phyloP scores from a whole-genome alignment of 2,329 filamentous ascomycete species.

The Xylaria sp. region DNA sequence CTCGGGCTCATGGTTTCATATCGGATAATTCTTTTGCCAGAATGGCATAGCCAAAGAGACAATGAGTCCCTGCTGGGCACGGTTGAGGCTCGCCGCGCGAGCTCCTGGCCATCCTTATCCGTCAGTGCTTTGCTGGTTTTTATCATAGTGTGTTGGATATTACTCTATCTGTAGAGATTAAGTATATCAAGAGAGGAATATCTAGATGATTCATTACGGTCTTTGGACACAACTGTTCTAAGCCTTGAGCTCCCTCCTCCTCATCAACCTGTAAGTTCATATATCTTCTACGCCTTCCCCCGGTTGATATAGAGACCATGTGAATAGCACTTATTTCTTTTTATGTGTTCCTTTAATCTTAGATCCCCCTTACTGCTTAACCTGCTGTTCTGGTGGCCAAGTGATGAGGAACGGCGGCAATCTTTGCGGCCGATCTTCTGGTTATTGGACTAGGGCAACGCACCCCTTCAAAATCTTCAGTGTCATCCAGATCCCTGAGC shows the following conservation, averaged over 20 bases:
- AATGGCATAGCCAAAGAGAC: slow-evolving; percentile 27
- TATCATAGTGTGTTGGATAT: slow-evolving; percentile 23
- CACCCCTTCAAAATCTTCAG: slow-evolving; percentile 10
- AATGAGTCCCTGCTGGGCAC: slow-evolving; percentile 14
- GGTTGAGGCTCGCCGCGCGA: slow-evolving; percentile 21
- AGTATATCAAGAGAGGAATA: slow-evolving; percentile 13
- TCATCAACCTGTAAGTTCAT: slow-evolving; percentile 9
- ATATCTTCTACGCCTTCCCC: slow-evolving; percentile 4
- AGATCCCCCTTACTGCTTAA: background rate
- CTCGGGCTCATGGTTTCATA: slow-evolving; percentile 35
- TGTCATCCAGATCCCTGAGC: slow-evolving; percentile 21
- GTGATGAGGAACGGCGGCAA: slow-evolving; percentile 16
- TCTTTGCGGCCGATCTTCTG: slow-evolving; percentile 16
- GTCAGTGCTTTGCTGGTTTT: slow-evolving; percentile 20
- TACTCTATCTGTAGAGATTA: slow-evolving; percentile 28
- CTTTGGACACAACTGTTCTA: background rate
- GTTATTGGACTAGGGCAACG: slow-evolving; percentile 9
- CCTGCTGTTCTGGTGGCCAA: slow-evolving; percentile 12
- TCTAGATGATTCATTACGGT: slow-evolving; percentile 11
- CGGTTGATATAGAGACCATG: slow-evolving; percentile 1
- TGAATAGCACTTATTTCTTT: background rate
- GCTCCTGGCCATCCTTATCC: slow-evolving; percentile 14
- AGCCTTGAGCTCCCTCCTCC: slow-evolving; percentile 8
- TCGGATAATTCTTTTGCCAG: slow-evolving; percentile 34
- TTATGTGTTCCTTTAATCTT: slow-evolving; percentile 7